These are phyloP conservation scores for Xylariaceae sp. DNA, from an alignment of 2,329 filamentous ascomycete genomes.

Conservation along the genomic window DNA sequence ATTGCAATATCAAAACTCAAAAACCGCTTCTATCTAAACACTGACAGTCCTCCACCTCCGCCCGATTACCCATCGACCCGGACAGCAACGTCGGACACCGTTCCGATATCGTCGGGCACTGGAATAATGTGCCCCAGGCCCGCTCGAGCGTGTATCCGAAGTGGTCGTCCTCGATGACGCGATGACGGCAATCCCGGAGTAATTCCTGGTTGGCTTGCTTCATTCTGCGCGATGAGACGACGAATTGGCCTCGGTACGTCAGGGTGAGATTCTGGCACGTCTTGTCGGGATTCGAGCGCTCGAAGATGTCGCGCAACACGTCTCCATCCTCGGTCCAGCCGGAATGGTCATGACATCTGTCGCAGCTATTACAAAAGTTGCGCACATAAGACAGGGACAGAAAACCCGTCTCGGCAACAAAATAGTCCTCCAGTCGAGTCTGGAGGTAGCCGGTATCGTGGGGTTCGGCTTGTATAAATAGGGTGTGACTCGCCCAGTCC, in stretches of 20 bases:
- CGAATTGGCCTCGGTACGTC: constrained; percentile 21
- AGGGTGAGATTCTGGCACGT: constrained; percentile 18
- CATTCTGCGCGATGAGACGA: constrained; percentile 20
- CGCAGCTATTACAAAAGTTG: constrained; percentile 20
- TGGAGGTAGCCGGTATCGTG: constrained; percentile 19
- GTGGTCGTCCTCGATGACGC: constrained; percentile 9
- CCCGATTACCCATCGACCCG: constrained; percentile 20
- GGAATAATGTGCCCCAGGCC: constrained; percentile 18
- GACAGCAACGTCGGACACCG: constrained; percentile 20
- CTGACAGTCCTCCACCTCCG: constrained; percentile 18
- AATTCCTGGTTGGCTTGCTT: constrained; percentile 15
- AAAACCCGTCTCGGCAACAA: constrained; percentile 19
- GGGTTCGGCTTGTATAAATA: constrained; percentile 22
- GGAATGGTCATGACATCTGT: constrained; percentile 20
- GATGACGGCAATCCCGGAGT: constrained; percentile 11
- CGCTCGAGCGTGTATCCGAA: constrained; percentile 20
- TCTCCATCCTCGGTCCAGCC: constrained; percentile 16
- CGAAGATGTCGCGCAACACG: constrained; percentile 16
- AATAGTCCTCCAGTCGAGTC: constrained; percentile 19
- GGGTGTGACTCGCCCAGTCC: constrained; percentile 21
- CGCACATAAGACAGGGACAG: constrained; percentile 18
- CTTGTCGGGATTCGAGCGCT: constrained; percentile 10
- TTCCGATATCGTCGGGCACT: constrained; percentile 20
- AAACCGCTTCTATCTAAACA: constrained; percentile 15
- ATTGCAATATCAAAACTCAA: constrained; percentile 5